Evolutionary conservation across 108 stramenopile genomes (phyloP), one percentile per base, ranked within the genome.

Genomic region (Nitzschia putrida): DNA sequence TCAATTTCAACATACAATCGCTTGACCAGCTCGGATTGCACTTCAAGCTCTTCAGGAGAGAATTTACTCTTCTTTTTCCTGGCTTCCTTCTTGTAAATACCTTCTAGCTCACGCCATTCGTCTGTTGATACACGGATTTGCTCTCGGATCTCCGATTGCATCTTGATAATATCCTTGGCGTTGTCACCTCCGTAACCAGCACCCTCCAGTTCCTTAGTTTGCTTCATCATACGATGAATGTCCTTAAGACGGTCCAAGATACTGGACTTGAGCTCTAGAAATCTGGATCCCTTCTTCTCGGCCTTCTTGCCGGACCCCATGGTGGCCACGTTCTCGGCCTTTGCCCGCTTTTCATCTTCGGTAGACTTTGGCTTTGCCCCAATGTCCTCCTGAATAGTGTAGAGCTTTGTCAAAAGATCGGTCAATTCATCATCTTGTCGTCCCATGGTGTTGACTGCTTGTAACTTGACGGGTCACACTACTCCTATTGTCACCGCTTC

Each of bases 41-140:
- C 77, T 49, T 93, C 89, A n/a, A 96, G 61, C 72, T 96, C 95
- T 57, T 92, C 95, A 12, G 71, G 68, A 0, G 91, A 85, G 72
- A 93, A 96, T 64, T 93, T 93, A 12, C 84, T 84, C 69, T 88
- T 86, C 66, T 90, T 92, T 77, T 93, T 93, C 13, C 91, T 68
- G 14, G 89, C 87, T 68, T 95, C 94, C 50, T 80, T 89, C 64
- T 92, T 90, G 64, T 92, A 91, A 51, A 95, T 69, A 3, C 59
- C 85, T 44, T 95, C 90, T 56, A 95, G 41, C 53, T 92, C 88
- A 21, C 74, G 70, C 94, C 94, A 95, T 69, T 95, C 94, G 44
- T 95, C 91, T 14, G 66, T 66, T 10, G 88, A 81, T 51, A 85
- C 85, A 22, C 91, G 86, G 56, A 89, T 76, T 45, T 84, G 58